Percentiles rank a stretch among this genome's conserved stretches.
phyloP scores from a whole-genome alignment of 352 stramenopile genomes.

The Phytophthora vignae region DNA sequence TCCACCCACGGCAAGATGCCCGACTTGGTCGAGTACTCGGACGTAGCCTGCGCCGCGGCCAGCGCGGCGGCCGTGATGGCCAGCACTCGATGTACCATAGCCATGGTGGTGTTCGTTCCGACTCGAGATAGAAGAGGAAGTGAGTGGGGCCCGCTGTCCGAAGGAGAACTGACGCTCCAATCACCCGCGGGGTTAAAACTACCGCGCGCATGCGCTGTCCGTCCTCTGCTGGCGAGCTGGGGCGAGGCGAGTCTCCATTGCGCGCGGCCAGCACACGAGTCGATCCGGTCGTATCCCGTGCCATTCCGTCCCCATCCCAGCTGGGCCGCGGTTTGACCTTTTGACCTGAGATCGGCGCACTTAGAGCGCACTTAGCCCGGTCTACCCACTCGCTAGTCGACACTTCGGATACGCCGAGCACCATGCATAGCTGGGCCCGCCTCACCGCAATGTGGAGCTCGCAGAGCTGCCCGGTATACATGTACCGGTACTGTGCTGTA shows the following conservation, averaged over 20 bases:
- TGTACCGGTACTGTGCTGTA: too few species aligned
- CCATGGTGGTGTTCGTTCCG: constrained; percentile 8
- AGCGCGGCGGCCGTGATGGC: neutral
- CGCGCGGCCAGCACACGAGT: constrained; percentile 8
- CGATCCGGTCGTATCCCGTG: constrained; percentile 21
- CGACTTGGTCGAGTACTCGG: constrained; percentile 59
- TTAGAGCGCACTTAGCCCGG: neutral
- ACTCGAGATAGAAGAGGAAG: constrained; percentile 18
- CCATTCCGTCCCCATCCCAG: constrained; percentile 32
- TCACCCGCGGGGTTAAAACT: neutral
- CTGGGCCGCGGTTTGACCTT: constrained; percentile 3
- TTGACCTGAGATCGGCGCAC: constrained; percentile 7
- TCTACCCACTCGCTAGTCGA: constrained; percentile 6
- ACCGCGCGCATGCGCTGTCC: constrained; percentile 16
- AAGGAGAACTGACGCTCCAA: constrained; percentile 17
- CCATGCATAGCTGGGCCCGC: neutral
- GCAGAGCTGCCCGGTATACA: neutral
- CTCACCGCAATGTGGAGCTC: constrained; percentile 2
- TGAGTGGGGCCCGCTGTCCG: constrained; percentile 31
- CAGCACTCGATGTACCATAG: constrained; percentile 8
- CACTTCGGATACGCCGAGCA: neutral
- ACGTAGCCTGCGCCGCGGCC: constrained; percentile 13
- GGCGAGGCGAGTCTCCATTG: constrained; percentile 9
- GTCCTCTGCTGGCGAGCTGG: constrained; percentile 10
- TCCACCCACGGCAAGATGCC: constrained; percentile 73